These are phyloP conservation scores for Lipomyces kockii DNA, from an alignment of 805 yeast species.

Conservation along the genomic window DNA sequence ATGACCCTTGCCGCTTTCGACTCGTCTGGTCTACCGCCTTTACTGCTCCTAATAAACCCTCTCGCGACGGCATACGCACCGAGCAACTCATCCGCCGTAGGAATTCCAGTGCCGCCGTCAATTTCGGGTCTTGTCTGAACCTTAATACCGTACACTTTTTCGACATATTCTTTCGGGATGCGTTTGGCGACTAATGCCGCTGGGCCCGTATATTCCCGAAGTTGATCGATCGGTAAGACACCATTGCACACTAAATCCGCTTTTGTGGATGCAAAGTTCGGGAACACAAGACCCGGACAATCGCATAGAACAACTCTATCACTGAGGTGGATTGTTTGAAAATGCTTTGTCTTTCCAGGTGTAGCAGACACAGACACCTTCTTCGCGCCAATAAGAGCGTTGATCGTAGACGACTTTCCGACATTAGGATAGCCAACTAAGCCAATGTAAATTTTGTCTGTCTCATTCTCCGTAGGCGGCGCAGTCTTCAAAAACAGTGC, in stretches of 20 bases:
- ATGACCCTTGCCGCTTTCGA: conserved; percentile 91
- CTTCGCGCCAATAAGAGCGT: conserved; percentile 93
- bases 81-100: conserved; percentile 86
- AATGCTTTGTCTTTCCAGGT: conserved; percentile 98
- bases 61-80: conserved; percentile 94
- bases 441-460: conserved; percentile 61
- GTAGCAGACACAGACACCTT: conserved; percentile 98
- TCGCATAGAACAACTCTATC: conserved; percentile 88
- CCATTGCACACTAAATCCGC: conserved; percentile 98
- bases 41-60: conserved; percentile 92
- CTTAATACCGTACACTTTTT: conserved; percentile 91
- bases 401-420: conserved; percentile 96
- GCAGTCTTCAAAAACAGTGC: conserved; percentile 74
- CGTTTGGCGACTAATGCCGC: conserved; percentile 81
- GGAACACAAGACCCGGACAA: conserved; percentile 99
- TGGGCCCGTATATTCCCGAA: conserved; percentile 91
- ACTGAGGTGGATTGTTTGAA: conserved; percentile 89
- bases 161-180: conserved; percentile 85
- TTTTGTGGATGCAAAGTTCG: conserved; percentile 94
- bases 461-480: conserved; percentile 53
- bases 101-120: conserved; percentile 87
- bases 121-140: conserved; percentile 73
- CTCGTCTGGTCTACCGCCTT: conserved; percentile 96
- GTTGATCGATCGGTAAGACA: conserved; percentile 97
- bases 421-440: conserved; percentile 97